These are phyloP conservation scores for Tolypocladium inflatum DNA, from an alignment of 2,329 filamentous ascomycete species.

Conservation along the genomic window DNA sequence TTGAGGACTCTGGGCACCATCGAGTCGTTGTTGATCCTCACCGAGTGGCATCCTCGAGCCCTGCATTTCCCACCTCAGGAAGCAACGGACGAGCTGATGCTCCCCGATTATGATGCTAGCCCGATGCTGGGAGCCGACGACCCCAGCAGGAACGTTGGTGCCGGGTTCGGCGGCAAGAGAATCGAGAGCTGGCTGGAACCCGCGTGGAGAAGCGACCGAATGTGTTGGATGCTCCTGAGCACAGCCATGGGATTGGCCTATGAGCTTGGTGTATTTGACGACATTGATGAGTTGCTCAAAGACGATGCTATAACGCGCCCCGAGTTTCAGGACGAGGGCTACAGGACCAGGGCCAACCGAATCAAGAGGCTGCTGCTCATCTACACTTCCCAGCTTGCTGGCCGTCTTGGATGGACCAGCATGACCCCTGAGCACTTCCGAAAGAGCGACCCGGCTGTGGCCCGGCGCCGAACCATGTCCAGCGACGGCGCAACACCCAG, in stretches of 20 bases:
- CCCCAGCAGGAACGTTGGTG: constrained; percentile 22
- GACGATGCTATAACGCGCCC: constrained; percentile 49
- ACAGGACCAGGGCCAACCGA: constrained; percentile 67
- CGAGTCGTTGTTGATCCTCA: constrained; percentile 86
- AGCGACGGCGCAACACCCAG: constrained; percentile 50
- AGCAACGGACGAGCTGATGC: constrained; percentile 57
- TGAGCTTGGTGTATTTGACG: constrained; percentile 91
- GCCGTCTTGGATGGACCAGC: constrained; percentile 82
- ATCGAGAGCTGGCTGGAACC: constrained; percentile 97
- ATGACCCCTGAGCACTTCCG: constrained; percentile 71
- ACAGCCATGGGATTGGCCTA: constrained; percentile 85
- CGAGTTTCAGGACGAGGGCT: constrained; percentile 65
- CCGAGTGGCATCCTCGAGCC: constrained; percentile 93
- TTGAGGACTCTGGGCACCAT: constrained; percentile 86
- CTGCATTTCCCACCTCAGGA: constrained; percentile 87
- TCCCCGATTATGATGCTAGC: constrained; percentile 47
- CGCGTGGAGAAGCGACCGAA: constrained; percentile 86
- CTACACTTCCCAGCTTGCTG: constrained; percentile 89
- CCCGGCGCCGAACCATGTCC: constrained; percentile 38
- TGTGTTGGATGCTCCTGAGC: constrained; percentile 96
- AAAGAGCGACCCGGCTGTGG: constrained; percentile 46
- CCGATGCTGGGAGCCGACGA: constrained; percentile 29
- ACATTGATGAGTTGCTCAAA: constrained; percentile 63
- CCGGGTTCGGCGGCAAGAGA: constrained; percentile 67
- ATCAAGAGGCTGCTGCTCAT: constrained; percentile 82